A percentile compares a stretch with the other conserved stretches of the same genome.
These are phyloP conservation scores for Arbutus unedo DNA, from an alignment of 148 eudicot genomes.

Conservation along the genomic window DNA sequence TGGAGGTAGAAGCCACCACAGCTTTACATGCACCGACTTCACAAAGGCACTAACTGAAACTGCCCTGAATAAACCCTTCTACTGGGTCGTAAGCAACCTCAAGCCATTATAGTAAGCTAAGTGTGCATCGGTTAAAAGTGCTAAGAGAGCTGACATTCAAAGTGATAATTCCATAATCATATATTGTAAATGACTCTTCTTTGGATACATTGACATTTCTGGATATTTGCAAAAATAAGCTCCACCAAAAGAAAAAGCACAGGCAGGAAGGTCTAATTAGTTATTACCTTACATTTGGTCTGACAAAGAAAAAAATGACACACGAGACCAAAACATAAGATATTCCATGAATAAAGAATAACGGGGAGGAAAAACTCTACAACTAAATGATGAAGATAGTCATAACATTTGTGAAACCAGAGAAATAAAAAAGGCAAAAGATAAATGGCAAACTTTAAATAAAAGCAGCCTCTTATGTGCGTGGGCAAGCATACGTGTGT, in stretches of 20 bases:
- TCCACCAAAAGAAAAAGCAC: not conserved
- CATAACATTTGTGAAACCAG: not conserved
- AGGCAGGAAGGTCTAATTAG: not conserved
- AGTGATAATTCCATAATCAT: not conserved
- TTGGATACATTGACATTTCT: too few relatives aligned
- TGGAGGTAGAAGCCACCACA: constrained; percentile 2
- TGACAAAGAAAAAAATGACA: too few relatives aligned
- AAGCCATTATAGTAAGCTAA: not conserved
- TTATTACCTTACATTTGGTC: too few relatives aligned
- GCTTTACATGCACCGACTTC: not conserved
- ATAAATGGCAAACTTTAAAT: not conserved
- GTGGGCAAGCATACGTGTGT: too few relatives aligned
- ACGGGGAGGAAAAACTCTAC: too few relatives aligned
- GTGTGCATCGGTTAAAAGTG: not conserved
- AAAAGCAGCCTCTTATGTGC: not conserved
- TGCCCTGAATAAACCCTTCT: not conserved
- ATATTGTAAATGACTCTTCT: not conserved
- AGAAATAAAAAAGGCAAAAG: not conserved
- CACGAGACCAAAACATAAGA: too few relatives aligned
- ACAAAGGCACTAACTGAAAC: not conserved
- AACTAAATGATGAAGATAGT: not conserved
- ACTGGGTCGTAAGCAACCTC: not conserved
- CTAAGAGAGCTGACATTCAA: not conserved
- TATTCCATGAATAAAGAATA: too few relatives aligned
- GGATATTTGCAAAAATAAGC: not conserved